phyloP scores from a whole-genome alignment of 1,284 basidiomycete genomes.

The Heterobasidion occidentale region DNA sequence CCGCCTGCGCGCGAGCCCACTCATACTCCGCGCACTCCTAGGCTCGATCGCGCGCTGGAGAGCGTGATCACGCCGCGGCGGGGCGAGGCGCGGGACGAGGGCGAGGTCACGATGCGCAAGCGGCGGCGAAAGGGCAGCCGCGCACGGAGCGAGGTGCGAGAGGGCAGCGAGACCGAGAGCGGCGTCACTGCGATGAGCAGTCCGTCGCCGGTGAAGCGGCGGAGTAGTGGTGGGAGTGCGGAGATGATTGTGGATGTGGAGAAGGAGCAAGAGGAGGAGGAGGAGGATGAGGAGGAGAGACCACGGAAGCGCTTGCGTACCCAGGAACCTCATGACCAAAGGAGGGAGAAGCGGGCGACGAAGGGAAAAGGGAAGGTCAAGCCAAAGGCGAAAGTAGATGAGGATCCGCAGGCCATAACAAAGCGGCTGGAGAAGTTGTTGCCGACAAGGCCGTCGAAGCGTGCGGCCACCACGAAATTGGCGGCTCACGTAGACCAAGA shows the following conservation, averaged over 20 bases:
- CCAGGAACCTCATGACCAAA: too few species aligned
- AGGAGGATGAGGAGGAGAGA: slow-evolving; percentile 8
- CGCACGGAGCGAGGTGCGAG: slow-evolving; percentile 3
- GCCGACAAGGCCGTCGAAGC: slow-evolving; percentile 12
- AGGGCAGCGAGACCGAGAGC: slow-evolving; percentile 2
- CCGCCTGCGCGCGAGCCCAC: neutral
- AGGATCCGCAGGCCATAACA: slow-evolving; percentile 15
- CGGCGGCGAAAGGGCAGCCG: slow-evolving; percentile 6
- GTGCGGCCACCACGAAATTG: slow-evolving; percentile 3
- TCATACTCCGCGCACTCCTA: slow-evolving; percentile 6
- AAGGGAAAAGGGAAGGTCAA: slow-evolving; percentile 10
- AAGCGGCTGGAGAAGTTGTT: slow-evolving; percentile 14
- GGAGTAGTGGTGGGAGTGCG: neutral
- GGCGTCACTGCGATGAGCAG: slow-evolving; percentile 5
- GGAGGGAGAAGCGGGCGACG: slow-evolving; percentile 2
- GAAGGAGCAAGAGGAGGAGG: slow-evolving; percentile 6
- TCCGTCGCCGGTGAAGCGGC: slow-evolving; percentile 12
- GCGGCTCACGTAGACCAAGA: slow-evolving; percentile 5
- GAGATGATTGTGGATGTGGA: neutral
- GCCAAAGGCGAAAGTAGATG: slow-evolving; percentile 11
- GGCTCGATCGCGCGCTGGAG: neutral
- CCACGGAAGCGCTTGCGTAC: neutral
- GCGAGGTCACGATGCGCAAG: slow-evolving; percentile 11
- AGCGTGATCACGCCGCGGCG: slow-evolving; percentile 2
- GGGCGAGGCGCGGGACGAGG: neutral